Conservation (phyloP, 148 eudicot genomes). For the Simmondsia chinensis region DNA sequence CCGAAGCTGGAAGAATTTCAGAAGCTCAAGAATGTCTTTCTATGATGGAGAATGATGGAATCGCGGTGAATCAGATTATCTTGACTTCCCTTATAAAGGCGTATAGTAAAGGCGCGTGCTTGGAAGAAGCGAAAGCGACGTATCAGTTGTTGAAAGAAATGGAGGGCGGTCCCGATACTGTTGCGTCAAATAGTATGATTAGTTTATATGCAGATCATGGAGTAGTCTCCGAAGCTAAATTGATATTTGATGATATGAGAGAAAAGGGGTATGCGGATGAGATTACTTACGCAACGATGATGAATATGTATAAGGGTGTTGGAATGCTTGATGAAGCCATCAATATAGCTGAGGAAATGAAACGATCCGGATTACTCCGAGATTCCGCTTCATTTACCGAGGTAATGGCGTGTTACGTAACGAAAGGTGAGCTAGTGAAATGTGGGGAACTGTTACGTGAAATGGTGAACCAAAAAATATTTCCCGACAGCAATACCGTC, state of each 20-base stretch:
- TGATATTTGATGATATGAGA: slow-evolving; percentile 43
- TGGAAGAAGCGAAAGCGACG: slow-evolving; percentile 53
- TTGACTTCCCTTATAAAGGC: slow-evolving; percentile 80
- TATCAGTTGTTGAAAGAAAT: slow-evolving; percentile 50
- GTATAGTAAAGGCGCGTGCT: slow-evolving; percentile 46
- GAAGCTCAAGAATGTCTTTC: slow-evolving; percentile 52
- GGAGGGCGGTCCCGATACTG: slow-evolving; percentile 65
- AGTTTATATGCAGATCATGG: slow-evolving; percentile 70
- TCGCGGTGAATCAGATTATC: slow-evolving; percentile 51
- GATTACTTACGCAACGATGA: slow-evolving; percentile 68
- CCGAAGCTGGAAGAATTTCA: slow-evolving; percentile 56
- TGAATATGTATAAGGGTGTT: slow-evolving; percentile 67
- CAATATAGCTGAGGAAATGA: slow-evolving; percentile 70
- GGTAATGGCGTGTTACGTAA: slow-evolving; percentile 70
- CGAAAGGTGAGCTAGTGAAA: slow-evolving; percentile 45
- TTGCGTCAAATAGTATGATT: slow-evolving; percentile 82
- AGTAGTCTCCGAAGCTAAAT: slow-evolving; percentile 62
- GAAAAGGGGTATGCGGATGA: slow-evolving; percentile 47
- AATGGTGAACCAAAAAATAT: slow-evolving; percentile 39
- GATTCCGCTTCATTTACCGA: slow-evolving; percentile 49
- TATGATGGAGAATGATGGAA: slow-evolving; percentile 53
- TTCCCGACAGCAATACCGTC: slow-evolving; percentile 42
- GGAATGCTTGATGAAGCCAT: slow-evolving; percentile 79
- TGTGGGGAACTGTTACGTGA: slow-evolving; percentile 56
- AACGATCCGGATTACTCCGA: slow-evolving; percentile 41